Conservation (phyloP, 495 filamentous ascomycete species). For the Tuber melanosporum region DNA sequence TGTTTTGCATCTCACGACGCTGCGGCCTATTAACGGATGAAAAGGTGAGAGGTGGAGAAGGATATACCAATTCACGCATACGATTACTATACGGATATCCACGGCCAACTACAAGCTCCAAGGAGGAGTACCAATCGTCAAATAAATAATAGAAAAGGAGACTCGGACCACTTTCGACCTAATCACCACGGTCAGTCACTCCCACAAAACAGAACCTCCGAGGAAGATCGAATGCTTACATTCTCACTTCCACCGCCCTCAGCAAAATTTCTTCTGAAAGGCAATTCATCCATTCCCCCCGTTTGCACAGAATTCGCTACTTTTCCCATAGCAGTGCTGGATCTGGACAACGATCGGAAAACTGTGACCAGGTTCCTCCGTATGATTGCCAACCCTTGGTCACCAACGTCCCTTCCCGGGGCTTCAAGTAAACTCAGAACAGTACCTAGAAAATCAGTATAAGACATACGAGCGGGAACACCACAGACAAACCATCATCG, state of each 20-base stretch:
- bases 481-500: conserved; percentile 56
- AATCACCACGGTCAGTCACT: conserved; percentile 30
- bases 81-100: conserved; percentile 57
- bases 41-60: background rate
- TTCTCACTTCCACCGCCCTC: conserved; percentile 36
- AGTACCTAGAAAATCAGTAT: conserved; percentile 50
- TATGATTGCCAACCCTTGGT: conserved; percentile 44
- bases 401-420: conserved; percentile 46
- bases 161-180: conserved; percentile 50
- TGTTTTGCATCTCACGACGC: conserved; percentile 55
- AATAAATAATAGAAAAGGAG: conserved; percentile 81
- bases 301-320: conserved; percentile 13
- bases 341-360: conserved; percentile 61
- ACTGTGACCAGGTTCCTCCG: conserved; percentile 65
- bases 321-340: conserved; percentile 14
- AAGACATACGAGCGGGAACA: background rate
- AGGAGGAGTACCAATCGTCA: conserved; percentile 74
- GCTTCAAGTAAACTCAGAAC: conserved; percentile 73
- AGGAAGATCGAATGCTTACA: conserved; percentile 14
- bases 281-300: conserved; percentile 39
- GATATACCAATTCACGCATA: conserved; percentile 54
- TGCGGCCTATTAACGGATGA: conserved; percentile 32
- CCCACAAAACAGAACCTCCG: conserved; percentile 43
- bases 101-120: conserved; percentile 55
- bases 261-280: conserved; percentile 39